Base-by-base conservation (phyloP, 371 early-diverging fungal genomes). In the Saksenaea vasiformis region DNA sequence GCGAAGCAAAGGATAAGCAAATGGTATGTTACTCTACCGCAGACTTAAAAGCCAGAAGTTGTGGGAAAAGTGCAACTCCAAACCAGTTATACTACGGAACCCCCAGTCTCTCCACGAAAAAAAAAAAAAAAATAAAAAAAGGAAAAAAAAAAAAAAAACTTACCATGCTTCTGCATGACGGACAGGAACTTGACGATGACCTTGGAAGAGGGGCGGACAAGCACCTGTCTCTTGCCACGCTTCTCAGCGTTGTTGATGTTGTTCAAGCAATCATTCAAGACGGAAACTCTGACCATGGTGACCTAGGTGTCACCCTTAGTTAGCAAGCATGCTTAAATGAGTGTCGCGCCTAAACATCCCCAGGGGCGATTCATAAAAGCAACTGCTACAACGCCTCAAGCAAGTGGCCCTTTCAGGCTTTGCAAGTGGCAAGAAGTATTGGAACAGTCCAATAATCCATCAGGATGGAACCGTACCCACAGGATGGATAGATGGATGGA, bases 121-220 rank as follows among this genome's bases (percentile, higher is more conserved):
- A 5, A 15, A 13, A n/a, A 17, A 37, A 17, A 15, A 58, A 58
- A 28, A 54, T 72, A 72, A 62, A 75, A 85, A 79, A 78, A 76
- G 79, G 86, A 62, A 86, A 84, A 82, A 63, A 58, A 22, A 36
- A 27, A 37, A 36, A 28, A 35, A 27, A 26, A 68, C 87, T 63
- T 83, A 91, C 91, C 95, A 82, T 96, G 95, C 85, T 92, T 92
- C 85, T 97, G 99, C 99, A 99, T 99, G 76, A 96, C 95, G 66
- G 93, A 91, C 62, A 99, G 84, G 90, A 99, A 99, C 87, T 93
- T 93, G 87, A 95, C 87, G 68, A 96, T 90, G 79, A 98, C 96
- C 89, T 97, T 97, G 79, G 96, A 96, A 67, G 91, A 90, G 64
- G 95, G 95, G 65, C 96, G 91, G 78, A 99, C 82, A 64, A 98